These are phyloP conservation scores for Paragyromitra xinjiangensis DNA, from an alignment of 495 filamentous ascomycete species.

Conservation along the genomic window DNA sequence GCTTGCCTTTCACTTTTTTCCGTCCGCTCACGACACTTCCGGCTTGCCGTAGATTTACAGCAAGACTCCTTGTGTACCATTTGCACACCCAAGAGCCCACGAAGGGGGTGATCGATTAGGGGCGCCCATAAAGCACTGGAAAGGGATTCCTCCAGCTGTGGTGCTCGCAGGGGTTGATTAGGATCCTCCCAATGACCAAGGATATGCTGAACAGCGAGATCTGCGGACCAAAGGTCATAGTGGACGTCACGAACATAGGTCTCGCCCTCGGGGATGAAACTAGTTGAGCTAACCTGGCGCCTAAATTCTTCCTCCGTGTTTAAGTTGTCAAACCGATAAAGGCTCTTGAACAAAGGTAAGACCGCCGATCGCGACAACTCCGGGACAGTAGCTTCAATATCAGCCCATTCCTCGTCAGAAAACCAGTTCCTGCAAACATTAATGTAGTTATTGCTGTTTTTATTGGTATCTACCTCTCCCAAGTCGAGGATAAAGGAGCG, in stretches of 20 bases:
- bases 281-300: not conserved
- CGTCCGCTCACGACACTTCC: conserved; percentile 14
- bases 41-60: conserved; percentile 12
- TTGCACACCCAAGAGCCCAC: conserved; percentile 3
- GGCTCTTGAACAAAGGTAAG: conserved; percentile 6
- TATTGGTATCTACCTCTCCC: not conserved
- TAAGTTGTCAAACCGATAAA: not conserved
- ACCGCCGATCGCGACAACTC: not conserved
- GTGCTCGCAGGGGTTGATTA: not conserved
- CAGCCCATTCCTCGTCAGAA: not conserved
- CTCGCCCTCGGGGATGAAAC: not conserved
- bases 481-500: conserved; percentile 9
- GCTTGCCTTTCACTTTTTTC: not conserved
- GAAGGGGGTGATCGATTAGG: conserved; percentile 20
- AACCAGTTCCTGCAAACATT: conserved; percentile 11
- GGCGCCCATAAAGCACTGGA: conserved; percentile 18
- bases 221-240: conserved; percentile 6
- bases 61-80: conserved; percentile 19
- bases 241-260: not conserved
- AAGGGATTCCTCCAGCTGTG: conserved; percentile 8
- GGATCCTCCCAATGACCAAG: conserved; percentile 16
- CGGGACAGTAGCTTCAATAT: not conserved
- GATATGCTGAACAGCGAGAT: conserved; percentile 5
- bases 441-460: not conserved
- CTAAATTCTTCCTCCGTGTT: not conserved